Base-by-base conservation (phyloP, 441 rosid species). In the Pelargonium australe region DNA sequence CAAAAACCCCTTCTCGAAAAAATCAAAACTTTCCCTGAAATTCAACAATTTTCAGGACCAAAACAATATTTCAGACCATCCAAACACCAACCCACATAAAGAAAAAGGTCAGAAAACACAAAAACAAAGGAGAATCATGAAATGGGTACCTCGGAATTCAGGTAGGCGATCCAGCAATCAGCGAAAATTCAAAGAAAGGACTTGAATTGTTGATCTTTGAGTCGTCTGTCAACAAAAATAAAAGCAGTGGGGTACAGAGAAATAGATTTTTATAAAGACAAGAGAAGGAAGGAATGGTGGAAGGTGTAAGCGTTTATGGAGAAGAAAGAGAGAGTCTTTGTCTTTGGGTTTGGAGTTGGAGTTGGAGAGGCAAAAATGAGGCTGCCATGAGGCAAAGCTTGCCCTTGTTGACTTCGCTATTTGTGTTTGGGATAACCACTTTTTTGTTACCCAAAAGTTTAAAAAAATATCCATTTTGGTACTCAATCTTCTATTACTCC, bases 141-240 rank as follows among this genome's bases (percentile, higher is more conserved):
- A 2, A 65, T 62, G 70, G 70, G 73, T 68, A 74, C 66, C 64
- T 28, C 4, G 43, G 23, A 74, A 70, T 11, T 69, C 45, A 25
- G 62, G 70, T 67, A 25, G 75, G 69, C 77, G 73, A 79, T 62
- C 72, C 49, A 68, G 65, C 44, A 37, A 68, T 14, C 71, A n/a
- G 53, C 64, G 53, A 68, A 67, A 66, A 55, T 63, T 44, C 45
- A 17, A 64, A 61, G 68, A 65, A 68, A 41, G 53, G 51, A 47
- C 43, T 62, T 73, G 70, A 67, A 78, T 66, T 45, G 69, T 5
- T 69, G 57, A 14, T 49, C 57, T 17, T 49, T 3, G 57, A 14
- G 57, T 49, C 57, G 57, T 49, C 17, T 49, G 57, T 49, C 17
- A 49, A 49, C 14, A 14, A 49, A 49, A 49, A 49, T 49, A 12